Base-by-base conservation (phyloP, 2,329 filamentous ascomycete species). In the Sclerotinia minor region DNA sequence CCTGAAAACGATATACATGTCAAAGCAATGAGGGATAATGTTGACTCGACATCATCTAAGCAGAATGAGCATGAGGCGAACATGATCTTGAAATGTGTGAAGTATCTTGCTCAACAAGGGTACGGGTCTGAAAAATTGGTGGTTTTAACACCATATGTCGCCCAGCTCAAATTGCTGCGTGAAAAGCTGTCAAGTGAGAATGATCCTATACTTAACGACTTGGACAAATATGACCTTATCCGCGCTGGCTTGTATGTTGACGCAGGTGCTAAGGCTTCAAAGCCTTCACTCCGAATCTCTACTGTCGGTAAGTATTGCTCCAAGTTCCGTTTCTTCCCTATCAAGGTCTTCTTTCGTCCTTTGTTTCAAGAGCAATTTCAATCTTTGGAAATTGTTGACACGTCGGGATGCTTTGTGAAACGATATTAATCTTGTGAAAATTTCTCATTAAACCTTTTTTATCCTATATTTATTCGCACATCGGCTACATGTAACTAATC, bases 81-180 rank as follows among this genome's bases (percentile, higher is more conserved):
- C 0, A 89, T 93, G 83, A 83, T 90, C 0, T 75, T 92, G 26
- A 86, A 83, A 70, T 83, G 83, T 61, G 85, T 93, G 1, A 83
- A 82, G 7, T 92, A 92, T 71, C 78, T 94, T 0, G 86, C 80
- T 0, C 90, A 92, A 69, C 90, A 94, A 71, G 89, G 89, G 0
- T 93, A 92, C 72, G 81, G 82, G 5, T 87, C 87, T 0, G 80
- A 86, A 4, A 79, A 90, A 2, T 80, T 92, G 15, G 89, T 92
- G 0, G 79, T 94, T 0, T 76, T 93, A 1, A 91, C 89, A 0
- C 90, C 91, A 0, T 93, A 94, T 71, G 79, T 92, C 0, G 90
- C 89, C 0, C 90, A 92, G 71, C 76, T 93, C 0, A 82, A 79
- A 3, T 79, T 89, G 0, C 78, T 93, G 1, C 76, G 79, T 24